A percentile compares a stretch with the other conserved stretches of the same genome.
Conservation (phyloP, 208 protist species). For the Wallacemonas sp. region DNA sequence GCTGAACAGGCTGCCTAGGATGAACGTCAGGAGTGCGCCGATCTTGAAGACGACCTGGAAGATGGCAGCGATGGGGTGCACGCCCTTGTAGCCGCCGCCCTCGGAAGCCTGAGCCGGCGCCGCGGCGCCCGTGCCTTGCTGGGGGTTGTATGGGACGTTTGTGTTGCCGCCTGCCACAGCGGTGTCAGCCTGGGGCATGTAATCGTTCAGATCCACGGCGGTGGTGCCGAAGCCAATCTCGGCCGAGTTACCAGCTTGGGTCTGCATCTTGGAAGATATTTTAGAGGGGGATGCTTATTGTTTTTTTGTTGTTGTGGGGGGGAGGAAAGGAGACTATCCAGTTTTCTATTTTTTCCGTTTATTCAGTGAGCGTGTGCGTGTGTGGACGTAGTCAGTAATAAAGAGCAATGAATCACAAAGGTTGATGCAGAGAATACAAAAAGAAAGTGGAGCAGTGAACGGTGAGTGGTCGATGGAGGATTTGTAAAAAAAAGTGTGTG, state of each 20-base stretch:
- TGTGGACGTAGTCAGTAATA: background rate
- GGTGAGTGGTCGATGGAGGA: too few species aligned
- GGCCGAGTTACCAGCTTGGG: background rate
- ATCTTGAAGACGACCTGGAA: conserved; percentile 92
- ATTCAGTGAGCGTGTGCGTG: background rate
- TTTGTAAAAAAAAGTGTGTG: too few species aligned
- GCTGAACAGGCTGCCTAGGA: conserved; percentile 65
- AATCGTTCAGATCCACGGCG: conserved; percentile 7
- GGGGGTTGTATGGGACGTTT: conserved; percentile 11
- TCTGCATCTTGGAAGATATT: conserved; percentile 10
- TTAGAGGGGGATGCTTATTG: background rate
- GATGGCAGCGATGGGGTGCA: conserved; percentile 78
- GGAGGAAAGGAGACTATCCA: too few species aligned
- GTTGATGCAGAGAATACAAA: conserved; percentile 9
- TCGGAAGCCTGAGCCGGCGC: conserved; percentile 16
- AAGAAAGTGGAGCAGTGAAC: conserved; percentile 15
- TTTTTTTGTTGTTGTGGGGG: conserved; percentile 5
- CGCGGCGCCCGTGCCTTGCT: background rate
- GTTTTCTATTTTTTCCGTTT: conserved; percentile 13
- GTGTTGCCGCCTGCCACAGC: background rate
- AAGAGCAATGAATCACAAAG: background rate
- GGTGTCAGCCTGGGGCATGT: background rate
- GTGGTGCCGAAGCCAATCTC: conserved; percentile 13
- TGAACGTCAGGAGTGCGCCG: conserved; percentile 76
- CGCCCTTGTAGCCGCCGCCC: conserved; percentile 71